Conservation (phyloP, 2,329 filamentous ascomycete species). For the Diaporthe sp. region DNA sequence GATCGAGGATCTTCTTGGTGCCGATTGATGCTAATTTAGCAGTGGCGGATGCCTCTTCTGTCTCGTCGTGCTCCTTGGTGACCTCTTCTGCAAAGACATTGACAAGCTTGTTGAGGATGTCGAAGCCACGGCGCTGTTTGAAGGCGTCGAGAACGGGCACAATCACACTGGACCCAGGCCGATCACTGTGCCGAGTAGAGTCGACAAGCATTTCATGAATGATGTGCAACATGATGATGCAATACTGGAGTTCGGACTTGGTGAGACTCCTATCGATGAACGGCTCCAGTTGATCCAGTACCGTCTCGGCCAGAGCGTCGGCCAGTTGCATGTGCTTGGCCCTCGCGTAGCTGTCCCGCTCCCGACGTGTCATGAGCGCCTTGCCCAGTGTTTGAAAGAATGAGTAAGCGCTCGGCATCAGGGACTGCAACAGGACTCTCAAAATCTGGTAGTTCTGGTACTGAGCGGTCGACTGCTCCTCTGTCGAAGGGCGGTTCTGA, state of each 20-base stretch:
- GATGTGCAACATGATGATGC: conserved; percentile 83
- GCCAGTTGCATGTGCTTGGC: conserved; percentile 68
- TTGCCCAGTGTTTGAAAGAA: conserved; percentile 91
- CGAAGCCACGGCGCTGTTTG: conserved; percentile 83
- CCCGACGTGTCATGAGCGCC: conserved; percentile 80
- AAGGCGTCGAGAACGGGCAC: conserved; percentile 89
- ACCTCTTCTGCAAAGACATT: conserved; percentile 74
- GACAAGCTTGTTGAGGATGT: conserved; percentile 79
- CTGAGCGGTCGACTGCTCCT: conserved; percentile 51
- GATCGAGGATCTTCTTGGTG: conserved; percentile 85
- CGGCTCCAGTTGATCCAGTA: conserved; percentile 74
- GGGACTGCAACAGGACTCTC: conserved; percentile 80
- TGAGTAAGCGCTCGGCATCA: conserved; percentile 83
- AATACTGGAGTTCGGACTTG: conserved; percentile 79
- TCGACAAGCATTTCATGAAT: conserved; percentile 86
- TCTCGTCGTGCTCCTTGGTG: conserved; percentile 51
- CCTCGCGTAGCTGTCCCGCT: conserved; percentile 72
- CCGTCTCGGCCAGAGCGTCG: conserved; percentile 77
- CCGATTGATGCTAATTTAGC: conserved; percentile 66
- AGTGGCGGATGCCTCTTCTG: conserved; percentile 58
- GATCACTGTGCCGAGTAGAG: conserved; percentile 63
- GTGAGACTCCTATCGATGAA: conserved; percentile 60
- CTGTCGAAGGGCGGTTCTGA: conserved; percentile 38
- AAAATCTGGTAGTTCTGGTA: conserved; percentile 83
- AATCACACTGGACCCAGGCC: conserved; percentile 66